A percentile compares a stretch with the other conserved stretches of the same genome.
These are phyloP conservation scores for Aspergillus eucalypticola DNA, from an alignment of 2,329 filamentous ascomycete species.

Conservation along the genomic window DNA sequence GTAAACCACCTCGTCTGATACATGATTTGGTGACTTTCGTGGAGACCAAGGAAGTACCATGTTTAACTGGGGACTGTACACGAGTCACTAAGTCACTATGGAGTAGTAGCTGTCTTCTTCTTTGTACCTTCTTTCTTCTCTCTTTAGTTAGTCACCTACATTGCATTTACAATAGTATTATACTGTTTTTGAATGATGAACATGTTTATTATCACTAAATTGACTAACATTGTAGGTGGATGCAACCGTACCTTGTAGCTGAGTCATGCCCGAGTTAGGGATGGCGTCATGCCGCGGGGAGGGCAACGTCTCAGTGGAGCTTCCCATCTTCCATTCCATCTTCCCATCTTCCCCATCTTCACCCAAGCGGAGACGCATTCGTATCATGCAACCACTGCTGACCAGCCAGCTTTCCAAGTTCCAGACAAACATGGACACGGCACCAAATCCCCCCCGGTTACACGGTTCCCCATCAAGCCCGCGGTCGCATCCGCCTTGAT, in stretches of 20 bases:
- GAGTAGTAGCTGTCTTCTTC: too few species aligned
- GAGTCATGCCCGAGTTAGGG: neutral
- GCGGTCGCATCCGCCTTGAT: neutral
- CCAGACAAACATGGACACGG: neutral
- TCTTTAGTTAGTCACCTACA: too few species aligned
- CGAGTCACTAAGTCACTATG: too few species aligned
- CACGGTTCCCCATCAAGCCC: conserved; percentile 1
- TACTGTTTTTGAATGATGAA: too few species aligned
- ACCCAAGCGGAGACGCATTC: neutral
- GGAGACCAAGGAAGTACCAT: too few species aligned
- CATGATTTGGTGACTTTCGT: too few species aligned
- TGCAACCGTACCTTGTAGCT: neutral
- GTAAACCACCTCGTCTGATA: too few species aligned
- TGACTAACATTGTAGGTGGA: too few species aligned
- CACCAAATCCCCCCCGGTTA: conserved; percentile 1
- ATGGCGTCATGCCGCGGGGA: neutral
- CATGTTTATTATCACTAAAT: too few species aligned
- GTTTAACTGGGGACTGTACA: too few species aligned
- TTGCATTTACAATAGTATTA: too few species aligned
- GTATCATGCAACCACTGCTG: neutral
- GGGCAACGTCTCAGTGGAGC: neutral
- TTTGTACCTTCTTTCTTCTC: too few species aligned
- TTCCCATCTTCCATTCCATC: neutral
- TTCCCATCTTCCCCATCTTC: neutral
- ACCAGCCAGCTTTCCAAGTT: neutral